phyloP scores from a whole-genome alignment of 306 rosid species.

The Bauhinia variegata region DNA sequence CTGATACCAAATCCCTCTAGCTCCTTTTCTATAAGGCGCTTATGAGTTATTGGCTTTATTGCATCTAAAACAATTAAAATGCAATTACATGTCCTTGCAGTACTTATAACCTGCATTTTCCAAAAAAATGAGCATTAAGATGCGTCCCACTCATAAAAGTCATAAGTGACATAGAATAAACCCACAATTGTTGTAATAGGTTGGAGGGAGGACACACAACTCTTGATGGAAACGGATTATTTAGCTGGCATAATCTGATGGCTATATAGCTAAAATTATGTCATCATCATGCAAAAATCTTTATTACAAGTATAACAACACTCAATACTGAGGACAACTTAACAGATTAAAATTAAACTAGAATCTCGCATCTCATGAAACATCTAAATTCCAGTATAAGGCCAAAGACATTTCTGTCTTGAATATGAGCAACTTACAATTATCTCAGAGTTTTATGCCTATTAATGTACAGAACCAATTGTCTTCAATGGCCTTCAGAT shows the following conservation, averaged over 20 bases:
- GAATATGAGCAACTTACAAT: not conserved
- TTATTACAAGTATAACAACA: not conserved
- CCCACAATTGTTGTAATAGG: no score
- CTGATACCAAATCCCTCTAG: conserved; percentile 99
- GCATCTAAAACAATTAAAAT: conserved; percentile 97
- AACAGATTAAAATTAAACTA: not conserved
- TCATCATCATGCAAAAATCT: not conserved
- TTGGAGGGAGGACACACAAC: no score
- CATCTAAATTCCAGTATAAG: not conserved
- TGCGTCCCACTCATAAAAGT: not conserved
- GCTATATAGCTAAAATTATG: conserved; percentile 2
- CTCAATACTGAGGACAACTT: conserved; percentile 12
- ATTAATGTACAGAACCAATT: not conserved
- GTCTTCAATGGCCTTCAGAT: not conserved
- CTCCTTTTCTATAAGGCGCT: conserved; percentile 95
- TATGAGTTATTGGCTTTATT: conserved; percentile 97
- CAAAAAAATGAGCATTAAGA: not conserved
- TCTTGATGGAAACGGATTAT: conserved; percentile 28
- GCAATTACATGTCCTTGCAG: conserved; percentile 98
- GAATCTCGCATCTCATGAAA: not conserved
- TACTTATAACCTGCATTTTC: conserved; percentile 87
- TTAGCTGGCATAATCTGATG: conserved; percentile 12
- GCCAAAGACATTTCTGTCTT: not conserved
- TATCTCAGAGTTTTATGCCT: not conserved
- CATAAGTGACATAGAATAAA: not conserved